Evolutionary conservation across 2,329 filamentous ascomycete species (phyloP).

Genomic region (Penicillium brevicompactum): DNA sequence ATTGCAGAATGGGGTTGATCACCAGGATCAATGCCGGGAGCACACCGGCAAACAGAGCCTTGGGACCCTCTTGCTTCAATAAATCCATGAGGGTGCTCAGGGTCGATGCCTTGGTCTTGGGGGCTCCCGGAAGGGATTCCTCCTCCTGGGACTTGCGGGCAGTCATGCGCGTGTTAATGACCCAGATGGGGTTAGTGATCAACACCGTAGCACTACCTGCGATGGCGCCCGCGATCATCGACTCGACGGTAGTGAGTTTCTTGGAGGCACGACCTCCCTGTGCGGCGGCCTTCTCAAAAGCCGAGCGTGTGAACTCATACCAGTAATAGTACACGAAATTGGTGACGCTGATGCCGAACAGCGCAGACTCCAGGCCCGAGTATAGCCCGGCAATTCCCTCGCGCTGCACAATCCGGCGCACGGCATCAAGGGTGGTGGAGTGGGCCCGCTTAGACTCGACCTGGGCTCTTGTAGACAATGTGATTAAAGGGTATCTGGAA

Average conservation of each 20-base stretch:
- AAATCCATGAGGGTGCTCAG: slow-evolving; percentile 79
- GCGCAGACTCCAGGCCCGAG: slow-evolving; percentile 85
- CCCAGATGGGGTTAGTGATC: slow-evolving; percentile 98
- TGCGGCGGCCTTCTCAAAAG: slow-evolving; percentile 75
- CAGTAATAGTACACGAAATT: slow-evolving; percentile 99
- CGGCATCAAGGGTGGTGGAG: slow-evolving; percentile 78
- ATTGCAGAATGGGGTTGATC: slow-evolving; percentile 97
- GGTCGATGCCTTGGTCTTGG: slow-evolving; percentile 66
- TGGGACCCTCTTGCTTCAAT: slow-evolving; percentile 78
- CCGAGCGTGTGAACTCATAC: slow-evolving; percentile 95
- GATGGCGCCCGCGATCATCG: slow-evolving; percentile 92
- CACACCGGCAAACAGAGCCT: slow-evolving; percentile 87
- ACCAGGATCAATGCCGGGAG: slow-evolving; percentile 90
- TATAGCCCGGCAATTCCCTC: slow-evolving; percentile 90
- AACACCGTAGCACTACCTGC: slow-evolving; percentile 93
- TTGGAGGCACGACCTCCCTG: slow-evolving; percentile 72
- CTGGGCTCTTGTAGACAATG: slow-evolving; percentile 93
- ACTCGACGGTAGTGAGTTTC: slow-evolving; percentile 88
- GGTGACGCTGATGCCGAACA: slow-evolving; percentile 97
- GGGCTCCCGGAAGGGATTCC: slow-evolving; percentile 42
- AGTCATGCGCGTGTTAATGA: slow-evolving; percentile 97
- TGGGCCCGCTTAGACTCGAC: slow-evolving; percentile 95
- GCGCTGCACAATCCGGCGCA: slow-evolving; percentile 83
- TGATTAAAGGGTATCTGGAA: slow-evolving; percentile 87
- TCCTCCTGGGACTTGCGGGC: slow-evolving; percentile 69